Conservation (phyloP, 179 eudicot genomes). For the Monotropa hypopitys region DNA sequence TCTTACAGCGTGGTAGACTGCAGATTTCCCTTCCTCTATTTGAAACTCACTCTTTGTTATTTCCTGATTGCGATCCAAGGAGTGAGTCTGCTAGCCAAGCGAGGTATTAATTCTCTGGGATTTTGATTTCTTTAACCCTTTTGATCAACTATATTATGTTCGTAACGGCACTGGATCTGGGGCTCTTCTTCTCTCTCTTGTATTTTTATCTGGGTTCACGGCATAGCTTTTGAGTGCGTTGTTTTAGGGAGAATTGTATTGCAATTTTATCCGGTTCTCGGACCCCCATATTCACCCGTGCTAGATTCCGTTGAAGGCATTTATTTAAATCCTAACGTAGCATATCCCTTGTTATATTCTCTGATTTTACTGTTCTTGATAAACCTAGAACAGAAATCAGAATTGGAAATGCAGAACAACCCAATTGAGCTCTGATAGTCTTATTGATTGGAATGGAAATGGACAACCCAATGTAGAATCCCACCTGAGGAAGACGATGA, state of each 20-base stretch:
- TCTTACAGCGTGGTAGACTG: neutral
- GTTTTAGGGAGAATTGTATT: neutral
- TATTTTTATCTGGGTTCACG: neutral
- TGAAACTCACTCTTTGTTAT: neutral
- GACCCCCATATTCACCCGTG: neutral
- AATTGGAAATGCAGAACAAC: too few relatives aligned
- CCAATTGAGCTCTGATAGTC: too few relatives aligned
- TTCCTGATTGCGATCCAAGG: neutral
- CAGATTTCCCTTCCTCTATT: neutral
- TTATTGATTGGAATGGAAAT: too few relatives aligned
- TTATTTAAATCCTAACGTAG: neutral
- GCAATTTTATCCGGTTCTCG: neutral
- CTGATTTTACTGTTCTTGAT: too few relatives aligned
- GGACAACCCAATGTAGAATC: too few relatives aligned
- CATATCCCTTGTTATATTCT: neutral
- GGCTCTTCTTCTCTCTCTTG: neutral
- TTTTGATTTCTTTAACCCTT: neutral
- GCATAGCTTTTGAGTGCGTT: neutral
- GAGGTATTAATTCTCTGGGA: neutral
- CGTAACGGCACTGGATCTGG: conserved; percentile 2
- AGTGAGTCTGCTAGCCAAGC: neutral
- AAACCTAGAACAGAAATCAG: too few relatives aligned
- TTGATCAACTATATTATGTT: neutral
- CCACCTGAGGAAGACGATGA: too few relatives aligned
- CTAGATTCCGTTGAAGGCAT: neutral